A percentile compares a stretch with the other conserved stretches of the same genome.
These are phyloP conservation scores for Gracilaria vermiculophylla DNA, from an alignment of 23 red algal species.

Conservation along the genomic window DNA sequence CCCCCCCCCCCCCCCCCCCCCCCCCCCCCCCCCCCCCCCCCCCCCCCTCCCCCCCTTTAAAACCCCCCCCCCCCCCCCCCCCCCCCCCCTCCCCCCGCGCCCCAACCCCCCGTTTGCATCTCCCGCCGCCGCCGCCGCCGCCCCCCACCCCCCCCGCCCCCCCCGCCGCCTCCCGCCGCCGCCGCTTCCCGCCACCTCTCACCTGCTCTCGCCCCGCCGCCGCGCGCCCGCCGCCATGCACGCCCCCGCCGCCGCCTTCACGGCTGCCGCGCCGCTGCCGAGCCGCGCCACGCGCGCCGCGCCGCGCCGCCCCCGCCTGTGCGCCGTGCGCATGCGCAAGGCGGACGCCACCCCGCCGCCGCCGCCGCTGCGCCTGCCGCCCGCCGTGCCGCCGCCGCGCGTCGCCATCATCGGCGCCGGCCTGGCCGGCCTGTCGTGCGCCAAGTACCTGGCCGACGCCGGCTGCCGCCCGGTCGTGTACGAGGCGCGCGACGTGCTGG, in stretches of 20 bases:
- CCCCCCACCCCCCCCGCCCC: not conserved
- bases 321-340: conserved; percentile 4
- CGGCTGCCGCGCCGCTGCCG: not conserved
- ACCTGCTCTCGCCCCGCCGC: not conserved
- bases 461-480: conserved; percentile 70
- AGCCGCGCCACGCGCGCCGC: no score
- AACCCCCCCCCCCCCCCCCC: not conserved
- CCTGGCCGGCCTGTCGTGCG: conserved; percentile 92
- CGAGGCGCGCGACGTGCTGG: conserved; percentile 93
- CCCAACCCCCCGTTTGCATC: not conserved
- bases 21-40: not conserved
- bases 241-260: not conserved
- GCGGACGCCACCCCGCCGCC: conserved; percentile 10
- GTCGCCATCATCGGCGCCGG: conserved; percentile 91
- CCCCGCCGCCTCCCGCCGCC: not conserved
- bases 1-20: not conserved
- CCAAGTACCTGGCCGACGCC: conserved; percentile 94
- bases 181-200: not conserved
- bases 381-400: not conserved
- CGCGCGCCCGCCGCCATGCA: not conserved
- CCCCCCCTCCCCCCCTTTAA: not conserved
- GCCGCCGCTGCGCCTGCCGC: conserved; percentile 1
- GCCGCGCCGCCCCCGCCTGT: not conserved
- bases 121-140: no score
- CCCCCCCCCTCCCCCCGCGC: not conserved